Evolutionary conservation across 345 rosid species (phyloP).

Genomic region (Hibiscus syriacus): DNA sequence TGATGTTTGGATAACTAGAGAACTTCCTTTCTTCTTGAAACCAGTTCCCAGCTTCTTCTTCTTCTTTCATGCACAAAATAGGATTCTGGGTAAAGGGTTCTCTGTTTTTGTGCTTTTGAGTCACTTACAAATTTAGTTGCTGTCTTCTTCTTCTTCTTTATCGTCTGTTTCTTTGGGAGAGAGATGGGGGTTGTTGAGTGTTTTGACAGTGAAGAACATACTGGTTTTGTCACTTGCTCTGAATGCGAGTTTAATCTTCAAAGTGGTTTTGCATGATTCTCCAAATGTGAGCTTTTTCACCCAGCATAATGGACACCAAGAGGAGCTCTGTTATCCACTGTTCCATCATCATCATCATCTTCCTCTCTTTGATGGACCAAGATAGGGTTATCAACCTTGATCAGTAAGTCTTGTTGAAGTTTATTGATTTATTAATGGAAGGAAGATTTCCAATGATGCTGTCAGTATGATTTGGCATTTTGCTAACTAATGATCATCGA

Average conservation of each 20-base stretch:
- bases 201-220: conserved; percentile 48
- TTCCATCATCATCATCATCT: not conserved
- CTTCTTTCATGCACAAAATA: no score
- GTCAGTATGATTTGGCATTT: not conserved
- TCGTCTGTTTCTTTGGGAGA: not conserved
- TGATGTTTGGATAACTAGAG: not conserved
- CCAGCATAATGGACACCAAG: conserved; percentile 7
- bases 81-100: no score
- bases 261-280: conserved; percentile 18
- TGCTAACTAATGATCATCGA: not conserved
- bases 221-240: conserved; percentile 61
- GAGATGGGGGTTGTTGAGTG: conserved; percentile 31
- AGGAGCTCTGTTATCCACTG: conserved; percentile 14
- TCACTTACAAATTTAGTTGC: no score
- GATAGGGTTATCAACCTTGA: conserved; percentile 48
- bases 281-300: conserved; percentile 11
- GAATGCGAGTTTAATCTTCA: conserved; percentile 54
- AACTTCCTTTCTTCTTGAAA: not conserved
- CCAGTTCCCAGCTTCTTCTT: no score
- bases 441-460: no score
- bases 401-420: conserved; percentile 63
- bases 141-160: not conserved
- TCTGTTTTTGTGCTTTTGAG: no score
- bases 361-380: conserved; percentile 15
- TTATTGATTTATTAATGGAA: no score